Evolutionary conservation across 805 yeast species (phyloP), one percentile per base, ranked within the genome.

Genomic region (Metschnikowia reukaufii): DNA sequence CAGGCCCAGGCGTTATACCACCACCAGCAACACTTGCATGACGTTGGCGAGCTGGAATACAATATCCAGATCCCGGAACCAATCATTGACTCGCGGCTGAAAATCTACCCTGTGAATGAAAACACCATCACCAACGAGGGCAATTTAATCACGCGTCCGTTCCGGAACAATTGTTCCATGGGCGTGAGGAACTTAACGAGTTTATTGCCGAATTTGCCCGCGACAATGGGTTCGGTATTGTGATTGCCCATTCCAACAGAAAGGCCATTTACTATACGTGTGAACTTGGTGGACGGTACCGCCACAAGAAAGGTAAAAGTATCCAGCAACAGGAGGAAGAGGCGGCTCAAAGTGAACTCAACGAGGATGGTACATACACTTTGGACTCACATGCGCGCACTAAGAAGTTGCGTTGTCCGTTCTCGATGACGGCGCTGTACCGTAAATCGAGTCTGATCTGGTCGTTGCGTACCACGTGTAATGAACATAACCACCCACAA

Each of bases 231-330:
- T 78, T 79, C 63, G 82, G 82, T 4, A 79, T 78, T 39, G 83
- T 79, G 17, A 78, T 79, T 59, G 81, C 82, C 21, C 82, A 79
- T 62, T 77, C 81, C 30, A 79, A 79, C 60, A 73, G 70, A 50
- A 79, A 79, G 59, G 83, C 83, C 30, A 79, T 79, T 49, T 79
- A 79, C 60, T 79, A 77, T 60, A 79, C 82, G 8, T 79, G 83
- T 59, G 82, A 78, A 59, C 63, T 78, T 37, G 83, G 83, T 37
- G 83, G 83, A 19, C 66, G 76, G 20, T 78, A 78, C 57, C 66
- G 83, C 47, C 80, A 77, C 55, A 78, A 78, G 58, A 73, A 76
- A 48, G 60, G 58, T 33, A 60, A 59, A 47, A 47, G 46, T 52
- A 60, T 49, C 58, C 60, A 55, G 45, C 51, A 49, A 36, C 52